Evolutionary conservation across 1,284 basidiomycete genomes (phyloP), one percentile per base, ranked within the genome.

Genomic region (Boletus sp.): DNA sequence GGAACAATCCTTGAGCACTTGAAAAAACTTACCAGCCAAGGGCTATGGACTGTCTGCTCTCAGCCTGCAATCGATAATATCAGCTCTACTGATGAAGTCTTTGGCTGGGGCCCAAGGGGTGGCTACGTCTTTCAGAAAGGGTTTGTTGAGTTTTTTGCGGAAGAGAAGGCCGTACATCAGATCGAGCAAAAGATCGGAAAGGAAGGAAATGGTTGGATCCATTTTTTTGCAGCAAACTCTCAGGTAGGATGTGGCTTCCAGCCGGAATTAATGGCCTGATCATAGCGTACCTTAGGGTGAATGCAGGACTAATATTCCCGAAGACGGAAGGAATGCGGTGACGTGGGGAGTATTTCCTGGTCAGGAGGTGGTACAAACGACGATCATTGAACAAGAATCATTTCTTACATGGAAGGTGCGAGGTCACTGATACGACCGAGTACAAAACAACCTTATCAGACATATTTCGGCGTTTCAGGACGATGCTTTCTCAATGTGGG

Each of bases 291-390:
- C 42, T 57, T 16, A 94, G 86, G 95, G 92, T 53, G 90, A 95
- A 58, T 87, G 87, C 66, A 78, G 80, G 58, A 94, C 88, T 33
- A 98, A 97, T 74, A 85, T 94, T 13, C 80, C 84, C 3, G 84
- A 88, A 35, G 86, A 86, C 41, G 89, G 86, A 11, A 85, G 93
- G 55, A 98, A 98, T 73, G 96, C 96, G 0, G 97, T 99, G 29
- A 99, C 97, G 0, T 99, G 96, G 97, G 96, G 96, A 61, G 91
- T 97, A 11, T 99, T 99, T 76, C 94, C 97, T 5, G 94, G 93
- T 0, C 90, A 96, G 71, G 97, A 99, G 75, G 91, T 99, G 58
- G 85, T 91, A 2, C 96, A 98, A 72, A 94, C 96, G 9, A 99
- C 97, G 0, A 98, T 99, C 66, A 98, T 99, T 53, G 97, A 98